Evolutionary conservation across 2,329 filamentous ascomycete genomes (phyloP), one percentile per base, ranked within the genome.

Genomic region (Sarocladium strictum): DNA sequence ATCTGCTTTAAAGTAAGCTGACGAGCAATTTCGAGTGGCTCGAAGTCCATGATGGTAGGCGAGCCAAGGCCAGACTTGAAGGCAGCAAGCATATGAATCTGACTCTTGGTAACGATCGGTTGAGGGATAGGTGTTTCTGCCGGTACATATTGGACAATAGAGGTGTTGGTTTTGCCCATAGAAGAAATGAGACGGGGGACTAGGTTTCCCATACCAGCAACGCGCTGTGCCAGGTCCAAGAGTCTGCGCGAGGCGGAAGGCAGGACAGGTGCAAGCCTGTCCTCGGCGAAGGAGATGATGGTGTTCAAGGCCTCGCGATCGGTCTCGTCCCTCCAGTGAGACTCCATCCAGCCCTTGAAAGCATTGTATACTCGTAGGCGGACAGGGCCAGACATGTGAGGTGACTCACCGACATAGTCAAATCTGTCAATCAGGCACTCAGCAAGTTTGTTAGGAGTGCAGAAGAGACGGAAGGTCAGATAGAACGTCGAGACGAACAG

Each of bases 331-430:
- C 88, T 84, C 93, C 94, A 99, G 70, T 99, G 91, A 6, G 89
- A 94, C 72, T 97, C 94, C 19, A 99, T 76, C 94, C 94, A 99
- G 40, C 89, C 89, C 71, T 99, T 99, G 78, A 99, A 90, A 55
- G 91, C 86, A 67, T 99, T 97, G 75, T 95, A 97, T 1, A 97
- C 90, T 53, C 94, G 84, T 49, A 99, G 76, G 52, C 92, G 85
- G 21, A 97, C 93, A 0, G 93, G 90, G 2, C 79, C 81, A 21
- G 91, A 85, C 58, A 92, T 72, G 56, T 85, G 80, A 21, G 85
- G 82, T 49, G 86, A 88, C 57, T 94, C 87, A 12, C 84, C 87
- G 35, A 96, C 87, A 62, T 97, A 96, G 56, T 97, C 89, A 68
- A 96, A 99, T 27, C 95, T 86, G 55, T 94, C 87, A 53, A 95